A percentile compares a stretch with the other conserved stretches of the same genome.
Evolutionary conservation across 768 basidiomycete genomes (phyloP).

Genomic region (Hygrophorus pudorinus): DNA sequence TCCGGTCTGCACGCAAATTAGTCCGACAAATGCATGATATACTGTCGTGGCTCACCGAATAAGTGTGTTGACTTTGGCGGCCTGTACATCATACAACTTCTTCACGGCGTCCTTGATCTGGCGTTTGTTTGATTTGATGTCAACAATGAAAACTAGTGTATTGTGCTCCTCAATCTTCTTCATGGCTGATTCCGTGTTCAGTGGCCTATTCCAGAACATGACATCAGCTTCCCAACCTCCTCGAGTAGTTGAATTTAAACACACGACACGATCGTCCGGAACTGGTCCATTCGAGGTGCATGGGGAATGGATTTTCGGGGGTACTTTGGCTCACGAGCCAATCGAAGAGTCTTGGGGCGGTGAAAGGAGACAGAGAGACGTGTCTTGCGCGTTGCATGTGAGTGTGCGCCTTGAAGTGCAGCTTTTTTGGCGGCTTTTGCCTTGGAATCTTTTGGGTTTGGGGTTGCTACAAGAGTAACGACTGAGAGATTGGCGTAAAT

Average conservation of each 20-base stretch:
- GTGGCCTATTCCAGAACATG: slow-evolving; percentile 50
- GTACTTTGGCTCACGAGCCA: slow-evolving; percentile 82
- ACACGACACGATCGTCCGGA: slow-evolving; percentile 85
- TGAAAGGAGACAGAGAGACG: slow-evolving; percentile 87
- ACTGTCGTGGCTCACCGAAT: slow-evolving; percentile 63
- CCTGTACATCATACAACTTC: slow-evolving; percentile 97
- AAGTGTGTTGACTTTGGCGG: slow-evolving; percentile 94
- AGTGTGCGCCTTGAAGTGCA: slow-evolving; percentile 78
- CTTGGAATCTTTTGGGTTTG: slow-evolving; percentile 43
- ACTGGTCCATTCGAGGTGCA: slow-evolving; percentile 93
- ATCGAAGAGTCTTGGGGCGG: slow-evolving; percentile 87
- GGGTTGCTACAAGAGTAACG: background rate
- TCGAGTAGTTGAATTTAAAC: slow-evolving; percentile 18
- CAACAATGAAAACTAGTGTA: slow-evolving; percentile 97
- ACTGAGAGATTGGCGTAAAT: slow-evolving; percentile 1
- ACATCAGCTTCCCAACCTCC: slow-evolving; percentile 3
- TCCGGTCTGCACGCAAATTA: slow-evolving; percentile 60
- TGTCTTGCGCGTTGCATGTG: slow-evolving; percentile 68
- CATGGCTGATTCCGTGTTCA: slow-evolving; percentile 97
- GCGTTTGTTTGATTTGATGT: slow-evolving; percentile 92
- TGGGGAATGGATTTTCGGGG: slow-evolving; percentile 92
- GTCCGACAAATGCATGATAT: background rate
- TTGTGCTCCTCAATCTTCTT: slow-evolving; percentile 99
- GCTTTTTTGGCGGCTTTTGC: slow-evolving; percentile 97
- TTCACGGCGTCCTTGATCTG: slow-evolving; percentile 99